These are phyloP conservation scores for Pleurotus salmoneostramineus DNA, from an alignment of 768 basidiomycete species.

Conservation along the genomic window DNA sequence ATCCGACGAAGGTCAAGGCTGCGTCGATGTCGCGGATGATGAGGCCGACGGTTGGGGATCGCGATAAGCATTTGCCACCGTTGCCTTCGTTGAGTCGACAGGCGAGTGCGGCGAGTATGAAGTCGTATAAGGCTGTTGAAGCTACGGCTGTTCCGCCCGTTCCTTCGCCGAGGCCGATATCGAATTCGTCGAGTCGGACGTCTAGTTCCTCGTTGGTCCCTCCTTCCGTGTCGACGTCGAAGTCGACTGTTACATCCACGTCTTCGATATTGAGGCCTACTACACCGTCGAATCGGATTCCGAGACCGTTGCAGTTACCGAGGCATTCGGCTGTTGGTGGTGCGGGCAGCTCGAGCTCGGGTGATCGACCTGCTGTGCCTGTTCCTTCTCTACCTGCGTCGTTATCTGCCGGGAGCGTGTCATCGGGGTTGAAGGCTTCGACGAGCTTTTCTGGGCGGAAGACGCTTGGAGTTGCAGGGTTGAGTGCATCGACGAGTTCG, in stretches of 20 bases:
- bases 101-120: not conserved
- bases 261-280: constrained; percentile 10
- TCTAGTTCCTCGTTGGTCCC: no score
- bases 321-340: constrained; percentile 12
- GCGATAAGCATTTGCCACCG: constrained; percentile 34
- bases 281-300: constrained; percentile 17
- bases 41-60: constrained; percentile 14
- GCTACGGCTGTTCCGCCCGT: not conserved
- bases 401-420: constrained; percentile 14
- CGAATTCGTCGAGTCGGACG: no score
- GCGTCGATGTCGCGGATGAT: not conserved
- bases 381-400: constrained; percentile 22
- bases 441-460: not conserved
- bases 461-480: not conserved
- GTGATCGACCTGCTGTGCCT: constrained; percentile 30
- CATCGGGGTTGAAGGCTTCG: not conserved
- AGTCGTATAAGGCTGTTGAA: not conserved
- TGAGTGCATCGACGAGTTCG: constrained; percentile 2
- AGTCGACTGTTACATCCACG: not conserved
- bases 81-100: constrained; percentile 17
- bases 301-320: constrained; percentile 26
- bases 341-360: not conserved
- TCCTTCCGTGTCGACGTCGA: no score
- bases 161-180: constrained; percentile 6
- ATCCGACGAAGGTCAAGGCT: not conserved